Evolutionary conservation across 2,329 filamentous ascomycete genomes (phyloP), one percentile per base, ranked within the genome.

Genomic region (Fusarium lyarnte): DNA sequence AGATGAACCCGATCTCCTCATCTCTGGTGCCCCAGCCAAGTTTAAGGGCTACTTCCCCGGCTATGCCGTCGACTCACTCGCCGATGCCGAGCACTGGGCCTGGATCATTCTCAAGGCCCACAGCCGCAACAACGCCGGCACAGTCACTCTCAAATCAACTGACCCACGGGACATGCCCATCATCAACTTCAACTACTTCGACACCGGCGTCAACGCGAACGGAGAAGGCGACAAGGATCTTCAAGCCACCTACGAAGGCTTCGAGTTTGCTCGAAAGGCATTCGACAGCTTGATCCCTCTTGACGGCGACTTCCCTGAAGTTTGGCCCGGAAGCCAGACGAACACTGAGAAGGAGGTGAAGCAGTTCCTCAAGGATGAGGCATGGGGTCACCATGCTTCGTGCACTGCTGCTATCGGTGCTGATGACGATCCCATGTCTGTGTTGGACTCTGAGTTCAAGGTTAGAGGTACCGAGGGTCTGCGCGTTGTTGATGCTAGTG

Each of bases 171-270:
- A 92, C 58, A 85, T 86, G n/a, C 91, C 91, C 0, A 80, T 86
- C 38, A 91, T 93, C 72, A 82, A 84, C 57, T 92, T 90, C 82
- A 88, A 89, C 79, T 91, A 86, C 78, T 91, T 88, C 81, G 83
- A 85, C 36, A 81, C 83, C 0, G 87, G 87, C 33, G 80, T 78
- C 27, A 83, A 85, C 33, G 91, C 91, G 76, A 66, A 74, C 5
- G 72, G 62, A 19, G 72, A 76, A 36, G 83, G 84, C 13, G 86
- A 87, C 6, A 82, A 85, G 42, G 85, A 89, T 45, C 75, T 88
- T 9, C 86, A 89, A 46, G 88, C 89, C 1, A 76, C 90, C 4
- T 82, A 84, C 25, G 89, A 92, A 73, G 88, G 85, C 4, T 81
- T 92, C 59, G 74, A 84, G 53, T 84, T 88, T 13, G 83, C 85